Percentiles rank a stretch among this genome's conserved stretches.
These are phyloP conservation scores for Miscanthus sacchariflorus DNA, from an alignment of 202 grass and related monocot species.

Conservation along the genomic window DNA sequence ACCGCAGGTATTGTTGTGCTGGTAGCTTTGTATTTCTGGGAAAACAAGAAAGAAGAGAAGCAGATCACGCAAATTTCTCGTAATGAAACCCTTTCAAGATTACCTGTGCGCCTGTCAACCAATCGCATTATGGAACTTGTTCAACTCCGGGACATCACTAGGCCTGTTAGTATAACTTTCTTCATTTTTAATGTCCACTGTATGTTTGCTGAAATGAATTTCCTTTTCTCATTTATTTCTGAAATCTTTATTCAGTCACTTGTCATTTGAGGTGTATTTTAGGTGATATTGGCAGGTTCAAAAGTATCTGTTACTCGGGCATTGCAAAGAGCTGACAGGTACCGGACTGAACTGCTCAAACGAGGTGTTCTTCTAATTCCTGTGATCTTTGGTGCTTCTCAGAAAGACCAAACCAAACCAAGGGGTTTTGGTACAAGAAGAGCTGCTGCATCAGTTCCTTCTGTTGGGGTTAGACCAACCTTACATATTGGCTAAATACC, in stretches of 20 bases:
- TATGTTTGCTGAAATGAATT: background rate
- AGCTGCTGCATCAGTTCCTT: slow-evolving; percentile 73
- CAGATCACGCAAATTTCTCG: slow-evolving; percentile 92
- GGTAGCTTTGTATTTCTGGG: slow-evolving; percentile 92
- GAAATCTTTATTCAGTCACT: background rate
- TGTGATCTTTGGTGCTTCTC: slow-evolving; percentile 84
- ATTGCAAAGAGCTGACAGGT: slow-evolving; percentile 82
- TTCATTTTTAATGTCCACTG: slow-evolving; percentile 33
- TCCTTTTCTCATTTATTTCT: slow-evolving; percentile 7
- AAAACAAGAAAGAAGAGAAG: slow-evolving; percentile 95
- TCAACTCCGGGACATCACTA: slow-evolving; percentile 84
- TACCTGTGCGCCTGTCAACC: slow-evolving; percentile 85
- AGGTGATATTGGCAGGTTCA: slow-evolving; percentile 96
- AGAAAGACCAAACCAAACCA: slow-evolving; percentile 60
- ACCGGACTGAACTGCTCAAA: slow-evolving; percentile 80
- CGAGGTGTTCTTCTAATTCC: slow-evolving; percentile 92
- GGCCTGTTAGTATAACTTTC: slow-evolving; percentile 84
- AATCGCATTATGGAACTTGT: slow-evolving; percentile 91
- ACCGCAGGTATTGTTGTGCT: slow-evolving; percentile 90
- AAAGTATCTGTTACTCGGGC: slow-evolving; percentile 74
- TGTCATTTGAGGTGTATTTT: slow-evolving; percentile 54
- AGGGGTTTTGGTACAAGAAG: slow-evolving; percentile 65
- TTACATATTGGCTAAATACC: slow-evolving; percentile 42
- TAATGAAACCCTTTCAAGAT: slow-evolving; percentile 91
- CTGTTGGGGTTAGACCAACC: slow-evolving; percentile 75